A percentile compares a stretch with the other conserved stretches of the same genome.
phyloP scores from a whole-genome alignment of 169 alveolate genomes.

The Plasmodium vivax region DNA sequence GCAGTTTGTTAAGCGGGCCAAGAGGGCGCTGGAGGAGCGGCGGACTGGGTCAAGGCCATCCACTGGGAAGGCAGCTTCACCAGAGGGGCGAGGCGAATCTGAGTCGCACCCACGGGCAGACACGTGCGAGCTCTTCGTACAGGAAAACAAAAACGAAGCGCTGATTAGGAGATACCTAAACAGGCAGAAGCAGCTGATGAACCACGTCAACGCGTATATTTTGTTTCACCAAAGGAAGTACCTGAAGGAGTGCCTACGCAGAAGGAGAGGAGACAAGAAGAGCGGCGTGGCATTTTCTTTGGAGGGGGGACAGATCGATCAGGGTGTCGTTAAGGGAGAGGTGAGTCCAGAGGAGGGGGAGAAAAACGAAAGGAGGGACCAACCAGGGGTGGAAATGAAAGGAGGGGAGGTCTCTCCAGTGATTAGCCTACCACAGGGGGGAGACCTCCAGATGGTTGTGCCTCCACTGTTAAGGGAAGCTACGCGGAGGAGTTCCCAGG shows the following conservation, averaged over 20 bases:
- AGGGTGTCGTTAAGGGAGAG: not conserved
- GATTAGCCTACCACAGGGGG: not conserved
- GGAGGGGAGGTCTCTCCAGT: not conserved
- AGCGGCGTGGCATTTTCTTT: not conserved
- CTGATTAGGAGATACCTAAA: slow-evolving; percentile 7
- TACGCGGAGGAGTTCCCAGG: not conserved
- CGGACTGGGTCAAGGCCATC: not conserved
- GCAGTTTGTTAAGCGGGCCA: slow-evolving; percentile 11
- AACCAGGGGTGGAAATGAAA: not conserved
- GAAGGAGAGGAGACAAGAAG: not conserved
- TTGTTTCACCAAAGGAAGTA: not conserved
- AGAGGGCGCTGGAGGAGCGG: not conserved
- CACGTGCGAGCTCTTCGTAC: slow-evolving; percentile 7
- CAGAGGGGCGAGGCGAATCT: not conserved
- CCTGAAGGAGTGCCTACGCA: not conserved
- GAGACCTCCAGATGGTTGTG: not conserved
- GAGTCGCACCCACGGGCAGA: not conserved
- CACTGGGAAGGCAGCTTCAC: not conserved
- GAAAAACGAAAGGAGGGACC: not conserved
- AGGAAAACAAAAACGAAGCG: not conserved
- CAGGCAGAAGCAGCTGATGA: not conserved
- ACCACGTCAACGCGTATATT: not conserved
- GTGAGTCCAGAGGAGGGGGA: not conserved
- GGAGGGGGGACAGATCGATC: not conserved
- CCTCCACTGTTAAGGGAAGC: not conserved